Percentiles rank a stretch among this genome's conserved stretches.
Evolutionary conservation across 306 rosid species (phyloP).

Genomic region (Malus fusca): DNA sequence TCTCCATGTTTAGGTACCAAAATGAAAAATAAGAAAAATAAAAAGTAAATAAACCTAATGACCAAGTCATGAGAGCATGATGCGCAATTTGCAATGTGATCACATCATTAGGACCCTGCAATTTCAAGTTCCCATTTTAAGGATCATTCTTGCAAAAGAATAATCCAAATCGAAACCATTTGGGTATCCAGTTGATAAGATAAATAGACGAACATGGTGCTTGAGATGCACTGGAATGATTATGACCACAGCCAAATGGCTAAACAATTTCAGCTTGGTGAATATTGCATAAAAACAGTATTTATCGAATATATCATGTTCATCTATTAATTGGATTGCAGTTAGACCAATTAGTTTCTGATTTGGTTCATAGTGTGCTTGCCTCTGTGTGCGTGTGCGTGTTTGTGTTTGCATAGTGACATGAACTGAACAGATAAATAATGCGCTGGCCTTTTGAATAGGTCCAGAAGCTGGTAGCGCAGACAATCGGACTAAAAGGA

Average conservation of each 20-base stretch:
- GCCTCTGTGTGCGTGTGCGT: too few species aligned
- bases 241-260: neutral
- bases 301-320: too few species aligned
- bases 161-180: neutral
- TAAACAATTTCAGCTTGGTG: neutral
- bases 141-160: too few species aligned
- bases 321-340: neutral
- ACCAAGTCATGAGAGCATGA: too few species aligned
- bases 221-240: neutral
- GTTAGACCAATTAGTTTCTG: neutral
- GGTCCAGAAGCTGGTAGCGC: conserved; percentile 87
- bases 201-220: neutral
- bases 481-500: conserved; percentile 73
- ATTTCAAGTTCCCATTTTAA: neutral
- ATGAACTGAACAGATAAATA: neutral
- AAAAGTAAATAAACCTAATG: too few species aligned
- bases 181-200: too few species aligned
- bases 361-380: neutral
- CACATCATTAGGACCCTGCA: neutral
- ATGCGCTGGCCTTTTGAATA: conserved; percentile 19
- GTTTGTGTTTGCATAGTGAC: neutral
- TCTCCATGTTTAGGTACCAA: too few species aligned
- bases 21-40: too few species aligned
- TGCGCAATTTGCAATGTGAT: neutral
- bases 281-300: neutral